Base-by-base conservation (phyloP, 176 grass and related monocot genomes). In the Cocos nucifera region DNA sequence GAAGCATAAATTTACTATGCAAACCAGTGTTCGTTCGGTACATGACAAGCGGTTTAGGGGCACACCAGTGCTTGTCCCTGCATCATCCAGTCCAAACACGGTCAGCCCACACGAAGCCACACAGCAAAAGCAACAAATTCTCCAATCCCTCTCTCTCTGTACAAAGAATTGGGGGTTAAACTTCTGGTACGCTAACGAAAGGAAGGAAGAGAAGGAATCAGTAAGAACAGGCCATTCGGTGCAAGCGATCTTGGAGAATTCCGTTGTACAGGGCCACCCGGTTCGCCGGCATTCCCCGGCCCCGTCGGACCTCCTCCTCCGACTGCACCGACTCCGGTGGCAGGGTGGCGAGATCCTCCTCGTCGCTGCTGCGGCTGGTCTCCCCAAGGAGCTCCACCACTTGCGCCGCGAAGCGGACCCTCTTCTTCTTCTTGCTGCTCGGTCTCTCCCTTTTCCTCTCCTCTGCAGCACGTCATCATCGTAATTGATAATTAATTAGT, bases 211-310 rank as follows among this genome's bases (percentile, higher is more conserved):
- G 7, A 56, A 19, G 54, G 3, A 6, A 12, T 89, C 75, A 95
- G 58, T 95, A 89, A 64, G 79, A 78, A 59, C 66, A 95, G 61
- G 90, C 23, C 64, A 80, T 22, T 61, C 90, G 78, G 66, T 85
- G 85, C 63, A 55, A 54, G 54, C 90, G 82, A 60, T 68, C 79
- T 24, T 82, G 90, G 56, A 95, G 83, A 62, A 95, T 95, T 69
- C 86, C 86, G 17, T 82, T 82, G 77, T 89, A 95, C 49, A 95
- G 79, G 70, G 86, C 90, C 79, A 75, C 83, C 65, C 86, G 66
- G 61, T 95, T 95, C 29, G 86, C 90, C 53, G 90, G 90, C 90
- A 95, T 89, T 56, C 62, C 69, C 15, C 68, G 25, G 54, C 48
- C 50, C 53, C 27, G 14, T 15, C 15, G n/a, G 49, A 51, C 49